Evolutionary conservation across 495 filamentous ascomycete species (phyloP).

Genomic region (Letharia columbiana): DNA sequence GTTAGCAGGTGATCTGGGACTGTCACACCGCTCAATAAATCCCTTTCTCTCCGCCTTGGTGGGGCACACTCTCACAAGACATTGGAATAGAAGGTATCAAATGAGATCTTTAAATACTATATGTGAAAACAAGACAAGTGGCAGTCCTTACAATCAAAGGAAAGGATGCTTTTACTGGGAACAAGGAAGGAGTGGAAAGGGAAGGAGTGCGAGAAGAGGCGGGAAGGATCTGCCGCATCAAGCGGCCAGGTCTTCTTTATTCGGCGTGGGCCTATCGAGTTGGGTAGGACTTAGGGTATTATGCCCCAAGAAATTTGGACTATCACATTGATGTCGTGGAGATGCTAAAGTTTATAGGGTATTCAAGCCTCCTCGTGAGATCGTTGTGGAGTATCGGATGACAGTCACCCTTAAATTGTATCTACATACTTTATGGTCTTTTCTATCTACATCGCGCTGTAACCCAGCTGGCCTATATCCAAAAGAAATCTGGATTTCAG

Average conservation of each 20-base stretch:
- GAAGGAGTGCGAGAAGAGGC: not conserved
- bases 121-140: not conserved
- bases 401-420: not conserved
- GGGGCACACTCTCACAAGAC: not conserved
- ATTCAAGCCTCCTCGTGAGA: not conserved
- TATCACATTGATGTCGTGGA: too few species aligned
- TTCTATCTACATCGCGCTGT: not conserved
- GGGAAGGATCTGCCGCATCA: not conserved
- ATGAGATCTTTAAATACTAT: not conserved
- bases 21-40: conserved; percentile 6
- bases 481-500: not conserved
- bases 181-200: not conserved
- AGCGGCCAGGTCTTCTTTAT: too few species aligned
- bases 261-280: too few species aligned
- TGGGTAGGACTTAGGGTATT: too few species aligned
- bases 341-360: not conserved
- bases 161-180: not conserved
- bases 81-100: not conserved
- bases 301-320: too few species aligned
- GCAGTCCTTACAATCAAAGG: too few species aligned
- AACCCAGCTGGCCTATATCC: not conserved
- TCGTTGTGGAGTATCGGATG: not conserved
- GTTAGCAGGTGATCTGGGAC: not conserved
- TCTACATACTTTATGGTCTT: not conserved
- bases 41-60: not conserved